Evolutionary conservation across 73 alveolate genomes (phyloP).

Genomic region (Stentor roeselii): DNA sequence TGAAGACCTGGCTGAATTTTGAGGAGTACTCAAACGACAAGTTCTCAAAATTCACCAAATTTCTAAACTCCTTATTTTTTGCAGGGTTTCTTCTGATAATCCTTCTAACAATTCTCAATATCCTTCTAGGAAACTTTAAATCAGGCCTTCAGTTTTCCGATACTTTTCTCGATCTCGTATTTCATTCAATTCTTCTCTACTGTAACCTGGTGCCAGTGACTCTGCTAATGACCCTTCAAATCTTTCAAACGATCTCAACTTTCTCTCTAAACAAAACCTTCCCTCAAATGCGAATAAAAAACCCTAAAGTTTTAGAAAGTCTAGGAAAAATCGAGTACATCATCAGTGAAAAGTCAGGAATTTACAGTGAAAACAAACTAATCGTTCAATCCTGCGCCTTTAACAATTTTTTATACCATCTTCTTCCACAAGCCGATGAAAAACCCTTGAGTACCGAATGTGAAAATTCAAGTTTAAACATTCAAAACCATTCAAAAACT

Average conservation of each 20-base stretch:
- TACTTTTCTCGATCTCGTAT: neutral
- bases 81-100: neutral
- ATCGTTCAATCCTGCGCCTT: no score
- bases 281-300: no score
- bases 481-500: no score
- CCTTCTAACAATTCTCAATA: neutral
- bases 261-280: neutral
- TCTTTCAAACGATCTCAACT: neutral
- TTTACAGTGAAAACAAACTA: neutral
- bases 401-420: no score
- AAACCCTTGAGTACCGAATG: no score
- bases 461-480: no score
- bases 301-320: neutral
- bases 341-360: neutral
- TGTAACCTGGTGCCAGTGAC: neutral
- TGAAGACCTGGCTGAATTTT: neutral
- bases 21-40: neutral
- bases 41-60: neutral
- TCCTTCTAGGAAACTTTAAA: no score
- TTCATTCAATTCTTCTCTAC: neutral
- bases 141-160: neutral
- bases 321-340: neutral
- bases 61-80: neutral
- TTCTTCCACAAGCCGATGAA: no score
- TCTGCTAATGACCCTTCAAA: neutral